Base-by-base conservation (phyloP, 495 filamentous ascomycete genomes). In the Pyronema domesticum region DNA sequence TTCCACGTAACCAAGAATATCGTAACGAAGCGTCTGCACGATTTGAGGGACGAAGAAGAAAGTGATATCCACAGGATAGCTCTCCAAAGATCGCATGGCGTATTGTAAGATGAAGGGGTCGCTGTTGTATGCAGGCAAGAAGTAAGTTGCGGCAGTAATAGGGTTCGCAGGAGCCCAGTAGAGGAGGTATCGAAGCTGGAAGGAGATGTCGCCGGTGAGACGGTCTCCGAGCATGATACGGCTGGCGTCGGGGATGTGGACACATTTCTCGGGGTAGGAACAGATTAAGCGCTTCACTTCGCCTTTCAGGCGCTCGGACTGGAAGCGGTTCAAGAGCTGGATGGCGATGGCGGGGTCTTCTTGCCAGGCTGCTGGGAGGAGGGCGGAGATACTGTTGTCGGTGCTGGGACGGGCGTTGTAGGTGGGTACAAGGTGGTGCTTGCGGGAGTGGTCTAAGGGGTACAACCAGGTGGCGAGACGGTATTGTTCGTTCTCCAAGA, bases 1-100 rank as follows among this genome's bases (percentile, higher is more conserved):
- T 65, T 96, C 89, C 0, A 94, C 89, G 65, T 96, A 96, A 40
- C 93, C 91, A 45, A 99, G 70, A 19, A 78, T 80, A 72, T 99
- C 93, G 60, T 95, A 94, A 39, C 93, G 82, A n/a, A 99, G 75
- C 33, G 87, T 83, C 65, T 99, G 93, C 11, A 96, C 89, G 55
- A 99, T 86, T 60, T 99, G 93, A 0, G 93, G 89, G 7, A 99
- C 93, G 66, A 95, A 95, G 67, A 95, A 99, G 73, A 99, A 96
- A 0, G 89, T 94, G 23, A 95, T 82, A 67, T 96, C 91, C 14
- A 96, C 81, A 0, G 87, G 82, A 67, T 99, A 89, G 60, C 79
- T 83, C 64, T 96, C 89, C 55, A 99, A 67, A 4, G 91, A 86
- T 55, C 89, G 76, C 86, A 99, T 94, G 7, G 93, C 93, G 68